Conservation (phyloP, 805 yeast species). For the Kluyveromyces aestuarii region DNA sequence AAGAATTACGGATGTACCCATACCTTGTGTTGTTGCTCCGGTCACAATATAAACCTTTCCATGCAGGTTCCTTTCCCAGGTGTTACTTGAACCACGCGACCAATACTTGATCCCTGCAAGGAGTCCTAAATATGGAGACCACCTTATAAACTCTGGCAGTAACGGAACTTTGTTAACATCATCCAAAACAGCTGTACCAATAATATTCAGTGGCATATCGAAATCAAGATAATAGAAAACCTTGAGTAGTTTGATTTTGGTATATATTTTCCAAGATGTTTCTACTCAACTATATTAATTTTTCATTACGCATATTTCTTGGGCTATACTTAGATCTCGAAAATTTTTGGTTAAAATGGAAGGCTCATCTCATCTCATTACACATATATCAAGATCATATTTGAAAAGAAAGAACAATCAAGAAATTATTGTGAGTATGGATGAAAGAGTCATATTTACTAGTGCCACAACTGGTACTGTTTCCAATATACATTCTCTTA, state of each 20-base stretch:
- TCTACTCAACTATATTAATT: conserved; percentile 3
- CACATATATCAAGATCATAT: not conserved
- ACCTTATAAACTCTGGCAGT: conserved; percentile 47
- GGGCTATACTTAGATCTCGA: not conserved
- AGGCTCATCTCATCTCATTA: not conserved
- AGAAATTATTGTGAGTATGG: conserved; percentile 8
- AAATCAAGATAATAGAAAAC: not conserved
- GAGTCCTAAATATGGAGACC: conserved; percentile 45
- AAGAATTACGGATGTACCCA: conserved; percentile 68
- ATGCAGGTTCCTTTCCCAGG: conserved; percentile 89
- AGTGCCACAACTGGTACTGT: conserved; percentile 23
- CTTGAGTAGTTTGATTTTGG: not conserved
- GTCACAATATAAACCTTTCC: conserved; percentile 78
- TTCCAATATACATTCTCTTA: conserved; percentile 21
- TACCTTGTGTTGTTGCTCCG: conserved; percentile 86
- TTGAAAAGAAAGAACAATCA: not conserved
- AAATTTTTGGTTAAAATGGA: not conserved
- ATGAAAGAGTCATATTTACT: conserved; percentile 25
- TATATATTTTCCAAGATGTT: not conserved
- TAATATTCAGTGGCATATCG: conserved; percentile 75
- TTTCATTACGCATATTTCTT: not conserved
- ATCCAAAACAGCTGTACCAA: conserved; percentile 57
- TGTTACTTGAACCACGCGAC: conserved; percentile 70
- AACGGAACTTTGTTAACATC: conserved; percentile 75
- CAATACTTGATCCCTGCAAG: conserved; percentile 54